phyloP scores from a whole-genome alignment of 805 yeast species.

The Hanseniaspora occidentalis region DNA sequence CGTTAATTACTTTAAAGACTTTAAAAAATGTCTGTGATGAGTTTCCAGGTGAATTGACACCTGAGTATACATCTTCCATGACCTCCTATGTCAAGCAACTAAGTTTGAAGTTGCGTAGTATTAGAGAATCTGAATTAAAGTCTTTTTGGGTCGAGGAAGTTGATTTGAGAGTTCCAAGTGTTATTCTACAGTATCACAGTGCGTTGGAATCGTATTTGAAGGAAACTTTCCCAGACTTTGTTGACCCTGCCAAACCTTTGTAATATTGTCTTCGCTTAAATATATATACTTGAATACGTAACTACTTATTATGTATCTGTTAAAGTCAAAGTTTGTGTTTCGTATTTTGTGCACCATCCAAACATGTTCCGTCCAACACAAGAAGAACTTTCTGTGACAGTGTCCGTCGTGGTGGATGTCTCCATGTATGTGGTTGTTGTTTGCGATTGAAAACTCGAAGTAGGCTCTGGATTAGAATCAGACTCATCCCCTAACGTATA shows the following conservation, averaged over 20 bases:
- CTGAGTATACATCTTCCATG: constrained; percentile 5
- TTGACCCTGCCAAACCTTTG: not conserved
- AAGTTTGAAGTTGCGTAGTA: constrained; percentile 14
- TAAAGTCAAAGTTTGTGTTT: constrained; percentile 2
- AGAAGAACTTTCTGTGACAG: constrained; percentile 13
- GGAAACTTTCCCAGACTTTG: constrained; percentile 11
- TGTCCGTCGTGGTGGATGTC: constrained; percentile 13
- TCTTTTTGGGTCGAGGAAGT: constrained; percentile 20
- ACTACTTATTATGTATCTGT: not conserved
- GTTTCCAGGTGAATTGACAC: not conserved
- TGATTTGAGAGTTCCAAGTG: constrained; percentile 16
- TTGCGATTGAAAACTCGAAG: constrained; percentile 11
- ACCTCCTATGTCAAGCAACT: constrained; percentile 11
- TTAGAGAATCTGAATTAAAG: constrained; percentile 15
- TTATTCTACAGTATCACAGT: constrained; percentile 15
- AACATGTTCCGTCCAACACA: constrained; percentile 25
- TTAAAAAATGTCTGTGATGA: constrained; percentile 6
- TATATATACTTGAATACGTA: not conserved
- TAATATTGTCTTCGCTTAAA: not conserved
- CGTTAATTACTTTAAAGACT: constrained; percentile 9
- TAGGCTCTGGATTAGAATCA: constrained; percentile 9
- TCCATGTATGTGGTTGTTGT: constrained; percentile 8
- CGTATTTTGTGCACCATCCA: constrained; percentile 24
- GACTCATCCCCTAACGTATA: constrained; percentile 36
- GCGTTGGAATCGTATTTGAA: constrained; percentile 13